Percentiles rank a stretch among this genome's conserved stretches.
phyloP scores from a whole-genome alignment of 345 rosid genomes.

The rapeseed (Brassica napus) region DNA sequence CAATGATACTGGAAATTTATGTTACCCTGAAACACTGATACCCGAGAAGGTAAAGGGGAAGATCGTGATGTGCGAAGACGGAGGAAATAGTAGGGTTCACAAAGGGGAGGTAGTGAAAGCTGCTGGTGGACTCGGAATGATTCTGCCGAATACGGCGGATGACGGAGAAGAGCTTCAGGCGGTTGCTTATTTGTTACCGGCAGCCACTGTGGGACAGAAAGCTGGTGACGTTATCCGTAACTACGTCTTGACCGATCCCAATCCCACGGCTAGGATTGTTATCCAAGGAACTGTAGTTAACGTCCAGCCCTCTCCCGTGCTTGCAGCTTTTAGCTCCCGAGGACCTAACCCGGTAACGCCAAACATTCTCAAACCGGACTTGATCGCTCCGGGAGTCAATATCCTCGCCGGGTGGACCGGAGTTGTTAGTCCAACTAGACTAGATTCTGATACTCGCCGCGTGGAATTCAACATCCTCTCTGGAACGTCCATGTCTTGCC shows the following conservation, averaged over 20 bases:
- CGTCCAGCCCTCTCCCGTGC: too few relatives aligned
- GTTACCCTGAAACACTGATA: slow-evolving; percentile 48
- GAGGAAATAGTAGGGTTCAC: slow-evolving; percentile 50
- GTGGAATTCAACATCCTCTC: slow-evolving; percentile 71
- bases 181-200: too few relatives aligned
- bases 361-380: too few relatives aligned
- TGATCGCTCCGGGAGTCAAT: too few relatives aligned
- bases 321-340: too few relatives aligned
- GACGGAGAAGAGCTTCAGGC: slow-evolving; percentile 48
- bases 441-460: slow-evolving; percentile 48
- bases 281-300: too few relatives aligned
- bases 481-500: slow-evolving; percentile 94
- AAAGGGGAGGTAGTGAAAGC: slow-evolving; percentile 61
- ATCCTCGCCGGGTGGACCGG: slow-evolving; percentile 46
- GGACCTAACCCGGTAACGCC: too few relatives aligned
- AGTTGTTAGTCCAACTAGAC: slow-evolving; percentile 55
- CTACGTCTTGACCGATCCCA: too few relatives aligned
- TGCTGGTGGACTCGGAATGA: slow-evolving; percentile 69
- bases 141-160: slow-evolving; percentile 55
- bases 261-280: too few relatives aligned
- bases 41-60: slow-evolving; percentile 61
- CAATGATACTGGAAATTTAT: slow-evolving; percentile 52
- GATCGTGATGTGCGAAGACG: slow-evolving; percentile 68
- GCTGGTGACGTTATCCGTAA: too few relatives aligned
- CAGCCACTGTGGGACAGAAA: too few relatives aligned